Evolutionary conservation across 805 yeast genomes (phyloP).

Genomic region (Starmerella roubikii): DNA sequence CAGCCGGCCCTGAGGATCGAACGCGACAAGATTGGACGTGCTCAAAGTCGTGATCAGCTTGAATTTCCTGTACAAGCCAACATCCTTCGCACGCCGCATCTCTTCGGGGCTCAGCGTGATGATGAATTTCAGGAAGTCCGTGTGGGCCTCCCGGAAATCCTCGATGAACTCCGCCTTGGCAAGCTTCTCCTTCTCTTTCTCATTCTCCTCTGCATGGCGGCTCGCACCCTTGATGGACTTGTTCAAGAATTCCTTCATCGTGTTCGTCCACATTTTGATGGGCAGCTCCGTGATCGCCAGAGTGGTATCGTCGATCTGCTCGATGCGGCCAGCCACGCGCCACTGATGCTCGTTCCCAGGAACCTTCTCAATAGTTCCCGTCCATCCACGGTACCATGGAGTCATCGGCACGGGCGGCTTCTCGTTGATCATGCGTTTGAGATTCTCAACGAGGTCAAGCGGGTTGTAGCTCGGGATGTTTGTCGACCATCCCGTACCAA

Average conservation of each 20-base stretch:
- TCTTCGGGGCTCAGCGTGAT: slow-evolving; percentile 63
- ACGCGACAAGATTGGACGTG: slow-evolving; percentile 85
- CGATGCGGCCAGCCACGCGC: slow-evolving; percentile 66
- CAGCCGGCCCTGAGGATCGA: slow-evolving; percentile 78
- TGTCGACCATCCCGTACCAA: slow-evolving; percentile 98
- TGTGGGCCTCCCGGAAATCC: slow-evolving; percentile 87
- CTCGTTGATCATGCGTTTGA: slow-evolving; percentile 57
- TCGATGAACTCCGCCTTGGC: slow-evolving; percentile 63
- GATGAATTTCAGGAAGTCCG: slow-evolving; percentile 59
- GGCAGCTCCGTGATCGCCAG: slow-evolving; percentile 89
- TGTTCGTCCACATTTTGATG: slow-evolving; percentile 81
- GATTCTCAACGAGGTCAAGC: slow-evolving; percentile 58
- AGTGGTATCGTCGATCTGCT: slow-evolving; percentile 64
- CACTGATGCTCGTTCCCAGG: slow-evolving; percentile 44
- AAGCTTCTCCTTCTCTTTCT: slow-evolving; percentile 21
- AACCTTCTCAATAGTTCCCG: slow-evolving; percentile 56
- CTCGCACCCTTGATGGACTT: slow-evolving; percentile 37
- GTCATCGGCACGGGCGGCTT: slow-evolving; percentile 57
- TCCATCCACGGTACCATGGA: slow-evolving; percentile 97
- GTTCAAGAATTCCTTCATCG: slow-evolving; percentile 71
- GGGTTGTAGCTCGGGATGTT: slow-evolving; percentile 87
- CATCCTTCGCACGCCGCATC: slow-evolving; percentile 60
- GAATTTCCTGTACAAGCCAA: slow-evolving; percentile 76
- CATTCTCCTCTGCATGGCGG: slow-evolving; percentile 41
- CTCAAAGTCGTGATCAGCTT: slow-evolving; percentile 56